Percentiles rank a stretch among this genome's conserved stretches.
phyloP scores from a whole-genome alignment of 2,329 filamentous ascomycete species.

The Fusarium sp. region DNA sequence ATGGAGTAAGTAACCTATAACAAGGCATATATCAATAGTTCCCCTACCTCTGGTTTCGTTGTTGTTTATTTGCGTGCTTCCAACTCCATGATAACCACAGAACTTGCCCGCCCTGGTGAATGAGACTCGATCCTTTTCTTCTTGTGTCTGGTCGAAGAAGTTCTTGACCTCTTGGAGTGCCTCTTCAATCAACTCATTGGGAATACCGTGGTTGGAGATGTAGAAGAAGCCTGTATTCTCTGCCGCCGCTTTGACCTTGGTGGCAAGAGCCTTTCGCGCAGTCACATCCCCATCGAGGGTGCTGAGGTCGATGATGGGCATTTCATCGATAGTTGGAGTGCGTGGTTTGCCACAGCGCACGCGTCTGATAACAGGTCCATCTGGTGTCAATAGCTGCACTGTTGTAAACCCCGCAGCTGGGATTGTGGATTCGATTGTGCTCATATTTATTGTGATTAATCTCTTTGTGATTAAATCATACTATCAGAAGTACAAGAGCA shows the following conservation, averaged over 20 bases:
- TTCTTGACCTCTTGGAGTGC: not conserved
- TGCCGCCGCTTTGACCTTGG: not conserved
- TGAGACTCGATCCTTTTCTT: slow-evolving; percentile 4
- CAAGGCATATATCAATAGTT: fast-evolving
- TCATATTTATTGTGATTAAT: not conserved
- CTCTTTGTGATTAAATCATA: fast-evolving
- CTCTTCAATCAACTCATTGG: not conserved
- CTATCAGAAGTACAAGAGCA: fast-evolving
- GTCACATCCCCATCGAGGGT: not conserved
- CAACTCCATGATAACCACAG: slow-evolving; percentile 13
- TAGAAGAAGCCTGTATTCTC: slow-evolving; percentile 13
- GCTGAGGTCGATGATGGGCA: slow-evolving; percentile 16
- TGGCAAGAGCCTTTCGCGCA: not conserved
- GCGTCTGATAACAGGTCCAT: slow-evolving; percentile 15
- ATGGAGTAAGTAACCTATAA: not conserved
- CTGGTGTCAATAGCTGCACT: slow-evolving; percentile 9
- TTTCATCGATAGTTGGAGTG: slow-evolving; percentile 7
- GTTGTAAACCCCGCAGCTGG: not conserved
- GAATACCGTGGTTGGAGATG: not conserved
- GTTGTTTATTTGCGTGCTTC: slow-evolving; percentile 17
- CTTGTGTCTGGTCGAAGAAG: not conserved
- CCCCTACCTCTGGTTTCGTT: slow-evolving; percentile 10
- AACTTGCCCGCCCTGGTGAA: slow-evolving; percentile 20
- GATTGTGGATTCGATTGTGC: not conserved
- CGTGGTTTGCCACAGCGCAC: slow-evolving; percentile 14